Base-by-base conservation (phyloP, 2,329 filamentous ascomycete genomes). In the Pestalotiopsis sp. region DNA sequence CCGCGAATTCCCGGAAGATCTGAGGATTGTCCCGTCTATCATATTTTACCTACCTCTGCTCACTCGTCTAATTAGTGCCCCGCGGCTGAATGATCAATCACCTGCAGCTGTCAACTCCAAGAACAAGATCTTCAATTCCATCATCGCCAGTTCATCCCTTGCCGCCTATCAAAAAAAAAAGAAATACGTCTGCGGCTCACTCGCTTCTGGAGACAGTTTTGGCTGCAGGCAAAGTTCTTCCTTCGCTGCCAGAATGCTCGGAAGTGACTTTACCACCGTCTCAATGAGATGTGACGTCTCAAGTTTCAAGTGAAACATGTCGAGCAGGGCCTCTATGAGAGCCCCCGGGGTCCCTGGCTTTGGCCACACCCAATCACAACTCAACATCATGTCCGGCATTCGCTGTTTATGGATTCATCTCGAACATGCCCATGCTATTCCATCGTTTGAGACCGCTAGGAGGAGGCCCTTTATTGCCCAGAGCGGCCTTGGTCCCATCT, bases 401-500 rank as follows among this genome's bases (percentile, higher is more conserved):
- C 65, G 61, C 25, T 65, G 31, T 31, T 59, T 61, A 64, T 39
- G 38, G 39, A 62, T 9, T n/a, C 25, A 23, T 62, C 65, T 69
- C 68, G 68, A 69, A 69, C 68, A 64, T 31, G 41, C 62, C 65
- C 68, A 59, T 67, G 68, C 41, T 14, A 49, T 36, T 61, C 39
- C 61, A 20, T 41, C 13, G 67, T 68, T 68, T 68, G 67, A 68
- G 61, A 59, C 31, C 59, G 27, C 41, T 52, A 59, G 38, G 45
- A 52, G 13, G 5, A 45, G 45, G 45, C 52, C 65, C 20, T 49
- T 17, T 6, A n/a, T 65, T 36, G 17, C 12, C 23, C 23, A 13
- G 4, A 6, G 11, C 25, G 23, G 14, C 23, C 23, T 59, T 23
- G 23, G 57, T 14, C 20, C 27, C 6, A 36, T 36, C 31, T 36